These are phyloP conservation scores for Ramaria sp. DNA, from an alignment of 768 basidiomycete genomes.

Conservation along the genomic window DNA sequence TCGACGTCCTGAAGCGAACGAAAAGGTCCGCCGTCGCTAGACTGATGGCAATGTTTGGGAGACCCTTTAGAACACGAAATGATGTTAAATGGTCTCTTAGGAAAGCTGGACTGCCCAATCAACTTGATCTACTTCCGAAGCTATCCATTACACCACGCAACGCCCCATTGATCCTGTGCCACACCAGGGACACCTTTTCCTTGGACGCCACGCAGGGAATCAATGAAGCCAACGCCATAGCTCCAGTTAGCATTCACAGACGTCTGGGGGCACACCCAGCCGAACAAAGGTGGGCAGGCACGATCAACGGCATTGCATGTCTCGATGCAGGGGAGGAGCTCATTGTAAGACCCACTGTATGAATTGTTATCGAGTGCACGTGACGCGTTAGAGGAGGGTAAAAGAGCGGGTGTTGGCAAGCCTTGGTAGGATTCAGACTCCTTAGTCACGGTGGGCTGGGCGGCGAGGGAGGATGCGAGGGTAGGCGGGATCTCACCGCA, in stretches of 20 bases:
- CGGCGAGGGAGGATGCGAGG: constrained; percentile 20
- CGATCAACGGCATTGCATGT: constrained; percentile 63
- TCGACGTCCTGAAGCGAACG: too few relatives aligned
- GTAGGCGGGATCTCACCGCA: constrained; percentile 46
- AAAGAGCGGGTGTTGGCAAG: constrained; percentile 29
- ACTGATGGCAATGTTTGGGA: too few relatives aligned
- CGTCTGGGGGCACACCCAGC: constrained; percentile 54
- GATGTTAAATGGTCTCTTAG: too few relatives aligned
- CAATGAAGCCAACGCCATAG: constrained; percentile 71
- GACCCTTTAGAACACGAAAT: too few relatives aligned
- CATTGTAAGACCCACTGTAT: constrained; percentile 50
- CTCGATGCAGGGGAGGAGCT: constrained; percentile 71
- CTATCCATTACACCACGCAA: constrained; percentile 61
- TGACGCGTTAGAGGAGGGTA: constrained; percentile 35
- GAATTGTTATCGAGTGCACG: constrained; percentile 22
- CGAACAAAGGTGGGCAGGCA: constrained; percentile 64
- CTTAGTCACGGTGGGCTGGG: constrained; percentile 5
- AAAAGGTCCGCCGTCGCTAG: too few relatives aligned
- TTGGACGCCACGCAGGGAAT: constrained; percentile 22
- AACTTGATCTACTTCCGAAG: too few relatives aligned
- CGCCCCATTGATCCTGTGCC: constrained; percentile 64
- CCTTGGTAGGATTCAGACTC: neutral
- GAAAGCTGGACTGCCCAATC: too few relatives aligned
- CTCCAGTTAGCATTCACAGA: constrained; percentile 53
- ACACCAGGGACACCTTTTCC: constrained; percentile 32